Conservation (phyloP, 176 grass and related monocot genomes). For the Zizania latifolia region DNA sequence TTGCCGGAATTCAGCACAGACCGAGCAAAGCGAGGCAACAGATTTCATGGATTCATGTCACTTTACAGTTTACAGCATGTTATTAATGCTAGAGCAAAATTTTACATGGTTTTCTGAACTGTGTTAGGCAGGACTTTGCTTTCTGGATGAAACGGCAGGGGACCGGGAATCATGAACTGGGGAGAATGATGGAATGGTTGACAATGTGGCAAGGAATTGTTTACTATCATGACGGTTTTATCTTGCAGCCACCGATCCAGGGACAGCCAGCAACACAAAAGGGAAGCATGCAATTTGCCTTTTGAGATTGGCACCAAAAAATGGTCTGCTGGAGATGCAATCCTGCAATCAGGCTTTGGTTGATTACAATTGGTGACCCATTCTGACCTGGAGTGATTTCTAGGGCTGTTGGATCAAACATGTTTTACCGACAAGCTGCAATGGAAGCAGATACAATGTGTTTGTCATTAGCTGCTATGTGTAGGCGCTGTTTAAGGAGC, state of each 20-base stretch:
- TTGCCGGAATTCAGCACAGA: not conserved
- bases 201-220: conserved; percentile 6
- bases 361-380: not conserved
- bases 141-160: not conserved
- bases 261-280: conserved; percentile 29
- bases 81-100: not conserved
- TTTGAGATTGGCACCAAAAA: not conserved
- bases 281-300: conserved; percentile 3
- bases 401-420: not conserved
- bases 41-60: not conserved
- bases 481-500: too few relatives aligned
- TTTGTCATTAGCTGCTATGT: not conserved
- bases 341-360: not conserved
- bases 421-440: not conserved
- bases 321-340: not conserved
- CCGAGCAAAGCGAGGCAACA: too few relatives aligned
- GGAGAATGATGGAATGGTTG: conserved; percentile 35
- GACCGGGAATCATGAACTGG: conserved; percentile 12
- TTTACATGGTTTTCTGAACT: not conserved
- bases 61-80: not conserved
- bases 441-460: not conserved
- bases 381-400: not conserved
- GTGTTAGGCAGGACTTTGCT: not conserved
- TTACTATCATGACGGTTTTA: conserved; percentile 25
- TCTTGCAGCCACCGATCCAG: conserved; percentile 33